Evolutionary conservation across 352 stramenopile genomes (phyloP).

Genomic region (Phytopythium chamaehyphon): DNA sequence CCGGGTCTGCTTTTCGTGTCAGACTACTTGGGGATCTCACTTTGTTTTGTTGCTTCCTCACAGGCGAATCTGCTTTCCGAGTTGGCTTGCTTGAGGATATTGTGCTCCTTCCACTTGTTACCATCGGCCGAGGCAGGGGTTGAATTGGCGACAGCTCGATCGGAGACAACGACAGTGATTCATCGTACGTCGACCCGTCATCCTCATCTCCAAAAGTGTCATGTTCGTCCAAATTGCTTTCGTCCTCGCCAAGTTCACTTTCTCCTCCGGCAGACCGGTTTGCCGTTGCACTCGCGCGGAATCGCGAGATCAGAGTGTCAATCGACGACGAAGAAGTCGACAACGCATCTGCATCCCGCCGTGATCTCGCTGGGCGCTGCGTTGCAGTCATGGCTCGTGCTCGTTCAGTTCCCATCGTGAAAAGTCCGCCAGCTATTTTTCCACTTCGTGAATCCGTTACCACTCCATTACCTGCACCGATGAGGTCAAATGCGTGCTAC

Average conservation of each 20-base stretch:
- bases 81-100: background rate
- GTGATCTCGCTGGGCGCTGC: slow-evolving; percentile 29
- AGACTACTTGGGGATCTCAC: background rate
- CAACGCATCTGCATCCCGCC: slow-evolving; percentile 6
- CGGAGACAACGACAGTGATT: slow-evolving; percentile 3
- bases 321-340: slow-evolving; percentile 20
- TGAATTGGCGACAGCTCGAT: background rate
- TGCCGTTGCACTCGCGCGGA: slow-evolving; percentile 27
- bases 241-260: slow-evolving; percentile 7
- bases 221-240: background rate
- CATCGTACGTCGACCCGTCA: background rate
- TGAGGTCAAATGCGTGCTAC: too few relatives aligned
- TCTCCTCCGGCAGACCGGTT: background rate
- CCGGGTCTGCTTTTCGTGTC: background rate
- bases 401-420: too few relatives aligned
- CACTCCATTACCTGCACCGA: too few relatives aligned
- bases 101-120: background rate
- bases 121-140: background rate
- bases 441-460: too few relatives aligned
- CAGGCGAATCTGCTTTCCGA: background rate
- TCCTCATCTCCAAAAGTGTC: background rate
- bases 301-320: slow-evolving; percentile 44
- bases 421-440: too few relatives aligned
- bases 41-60: too few relatives aligned
- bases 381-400: slow-evolving; percentile 13